A percentile compares a stretch with the other conserved stretches of the same genome.
Conservation (phyloP, 257 asterid species). For the Leptodermis oblonga region DNA sequence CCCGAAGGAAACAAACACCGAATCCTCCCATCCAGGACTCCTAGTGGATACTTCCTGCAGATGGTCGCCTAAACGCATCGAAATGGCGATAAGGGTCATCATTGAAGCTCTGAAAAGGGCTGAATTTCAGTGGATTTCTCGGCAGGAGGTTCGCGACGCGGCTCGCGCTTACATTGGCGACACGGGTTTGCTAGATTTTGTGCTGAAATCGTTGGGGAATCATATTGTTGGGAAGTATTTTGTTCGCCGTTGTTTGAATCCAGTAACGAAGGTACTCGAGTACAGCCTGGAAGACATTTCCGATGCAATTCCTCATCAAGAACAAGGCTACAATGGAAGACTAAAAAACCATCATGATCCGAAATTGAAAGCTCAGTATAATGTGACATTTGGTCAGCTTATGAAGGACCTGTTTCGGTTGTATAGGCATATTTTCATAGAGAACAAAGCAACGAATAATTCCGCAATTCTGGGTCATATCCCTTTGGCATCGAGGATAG, state of each 20-base stretch:
- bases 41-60: conserved; percentile 78
- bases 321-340: conserved; percentile 10
- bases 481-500: conserved; percentile 58
- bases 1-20: conserved; percentile 45
- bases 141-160: conserved; percentile 81
- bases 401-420: conserved; percentile 54
- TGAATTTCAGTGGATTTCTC: conserved; percentile 75
- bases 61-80: conserved; percentile 94
- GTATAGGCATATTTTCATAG: conserved; percentile 42
- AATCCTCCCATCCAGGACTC: conserved; percentile 41
- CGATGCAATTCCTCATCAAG: conserved; percentile 44
- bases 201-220: conserved; percentile 88
- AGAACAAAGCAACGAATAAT: conserved; percentile 22
- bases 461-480: conserved; percentile 31
- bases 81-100: conserved; percentile 89
- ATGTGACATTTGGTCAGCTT: conserved; percentile 61
- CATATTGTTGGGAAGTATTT: conserved; percentile 85
- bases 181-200: conserved; percentile 87
- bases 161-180: conserved; percentile 91
- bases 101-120: conserved; percentile 78
- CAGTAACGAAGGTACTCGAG: conserved; percentile 83
- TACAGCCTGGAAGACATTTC: conserved; percentile 85
- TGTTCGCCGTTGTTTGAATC: conserved; percentile 81
- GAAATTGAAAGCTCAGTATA: conserved; percentile 35
- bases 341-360: conserved; percentile 18